Evolutionary conservation across 805 yeast species (phyloP).

Genomic region (Isabelozyma pseudorhagii): DNA sequence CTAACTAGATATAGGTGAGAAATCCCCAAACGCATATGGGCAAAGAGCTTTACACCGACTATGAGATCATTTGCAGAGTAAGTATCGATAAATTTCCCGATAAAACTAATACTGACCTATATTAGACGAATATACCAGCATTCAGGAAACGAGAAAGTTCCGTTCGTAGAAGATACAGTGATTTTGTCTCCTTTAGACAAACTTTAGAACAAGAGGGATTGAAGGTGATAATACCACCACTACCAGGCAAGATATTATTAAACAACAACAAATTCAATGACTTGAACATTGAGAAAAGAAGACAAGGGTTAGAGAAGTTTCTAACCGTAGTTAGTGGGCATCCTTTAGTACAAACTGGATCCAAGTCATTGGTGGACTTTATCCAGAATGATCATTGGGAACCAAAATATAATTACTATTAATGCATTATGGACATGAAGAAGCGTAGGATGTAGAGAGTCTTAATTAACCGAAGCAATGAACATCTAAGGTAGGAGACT

Average conservation of each 20-base stretch:
- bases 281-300: conserved; percentile 76
- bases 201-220: conserved; percentile 73
- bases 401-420: conserved; percentile 9
- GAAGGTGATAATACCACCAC: conserved; percentile 76
- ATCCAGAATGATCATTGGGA: conserved; percentile 87
- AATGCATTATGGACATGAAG: not conserved
- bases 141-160: conserved; percentile 61
- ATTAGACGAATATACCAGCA: conserved; percentile 79
- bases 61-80: conserved; percentile 77
- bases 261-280: conserved; percentile 72
- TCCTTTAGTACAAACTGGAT: conserved; percentile 86
- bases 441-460: not conserved
- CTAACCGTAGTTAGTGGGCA: conserved; percentile 81
- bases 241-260: conserved; percentile 83
- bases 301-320: conserved; percentile 82
- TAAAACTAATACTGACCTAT: not conserved
- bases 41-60: conserved; percentile 79
- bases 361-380: conserved; percentile 73
- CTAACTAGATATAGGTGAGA: conserved; percentile 38
- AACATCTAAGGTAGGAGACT: not conserved
- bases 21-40: conserved; percentile 76
- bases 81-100: conserved; percentile 6
- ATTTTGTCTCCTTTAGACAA: conserved; percentile 78
- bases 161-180: conserved; percentile 86
- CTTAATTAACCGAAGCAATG: no score